Conservation (phyloP, 257 asterid genomes). For the Gynochthodes officinalis region DNA sequence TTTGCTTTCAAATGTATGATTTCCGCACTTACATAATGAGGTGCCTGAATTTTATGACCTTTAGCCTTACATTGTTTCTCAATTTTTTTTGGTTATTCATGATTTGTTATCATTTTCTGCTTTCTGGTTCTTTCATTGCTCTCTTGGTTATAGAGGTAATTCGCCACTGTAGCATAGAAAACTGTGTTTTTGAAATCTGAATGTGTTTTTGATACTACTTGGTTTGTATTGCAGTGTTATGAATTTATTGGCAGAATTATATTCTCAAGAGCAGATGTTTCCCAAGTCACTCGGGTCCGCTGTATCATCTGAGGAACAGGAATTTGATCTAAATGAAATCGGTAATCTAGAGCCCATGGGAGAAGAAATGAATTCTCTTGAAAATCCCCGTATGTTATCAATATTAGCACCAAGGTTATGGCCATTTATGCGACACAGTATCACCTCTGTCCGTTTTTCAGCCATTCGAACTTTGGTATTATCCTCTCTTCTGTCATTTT, state of each 20-base stretch:
- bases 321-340: constrained; percentile 80
- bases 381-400: constrained; percentile 73
- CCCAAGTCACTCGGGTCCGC: constrained; percentile 59
- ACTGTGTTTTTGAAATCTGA: not conserved
- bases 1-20: not conserved
- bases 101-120: not conserved
- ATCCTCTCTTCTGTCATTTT: constrained; percentile 11
- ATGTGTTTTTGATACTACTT: constrained; percentile 24
- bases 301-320: constrained; percentile 44
- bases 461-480: constrained; percentile 96
- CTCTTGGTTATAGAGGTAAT: not conserved
- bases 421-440: constrained; percentile 99
- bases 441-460: constrained; percentile 92
- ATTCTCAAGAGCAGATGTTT: constrained; percentile 93
- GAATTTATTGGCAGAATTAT: constrained; percentile 97
- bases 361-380: constrained; percentile 65
- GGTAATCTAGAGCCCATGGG: constrained; percentile 50
- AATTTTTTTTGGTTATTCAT: not conserved
- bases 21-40: not conserved
- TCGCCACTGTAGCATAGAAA: not conserved
- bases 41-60: not conserved
- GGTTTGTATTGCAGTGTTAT: constrained; percentile 75
- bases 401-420: constrained; percentile 92
- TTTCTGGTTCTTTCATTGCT: not conserved
- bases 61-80: not conserved